Base-by-base conservation (phyloP, 371 early-diverging fungal species). In the Mortierella sp. region DNA sequence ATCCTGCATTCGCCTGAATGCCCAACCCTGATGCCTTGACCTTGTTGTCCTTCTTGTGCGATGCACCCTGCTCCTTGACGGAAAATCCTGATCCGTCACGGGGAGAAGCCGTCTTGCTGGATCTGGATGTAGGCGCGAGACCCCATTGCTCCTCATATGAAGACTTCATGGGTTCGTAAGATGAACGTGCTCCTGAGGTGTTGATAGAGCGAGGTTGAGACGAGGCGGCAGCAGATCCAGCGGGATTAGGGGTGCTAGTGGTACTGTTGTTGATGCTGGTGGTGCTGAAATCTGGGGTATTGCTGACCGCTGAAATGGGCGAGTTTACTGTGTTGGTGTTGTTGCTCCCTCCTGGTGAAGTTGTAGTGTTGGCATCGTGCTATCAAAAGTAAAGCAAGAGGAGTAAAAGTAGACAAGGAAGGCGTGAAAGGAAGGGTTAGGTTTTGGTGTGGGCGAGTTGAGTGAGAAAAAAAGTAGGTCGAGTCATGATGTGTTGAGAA, bases 61-160 rank as follows among this genome's bases (percentile, higher is more conserved):
- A 37, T 21, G 72, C 69, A 28, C 53, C 76, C 11, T 72, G 61
- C 28, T 75, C 54, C 6, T 81, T 69, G 87, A 74, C 76, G 87
- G 89, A 86, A 89, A 90, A 73, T 92, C 95, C 78, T 89, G 90
- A 24, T 86, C 87, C 73, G 71, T 93, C 86, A 43, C 86, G 86
- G 5, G 82, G 86, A 16, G 81, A 76, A 40, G 74, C 84, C 37
- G 67, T 57, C 73, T 80, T 83, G 71, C 75, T 73, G 10, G 87
- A 51, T 53, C 78, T 83, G 24, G 79, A 72, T 26, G 75, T 31
- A n/a, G 82, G 64, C 8, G 78, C 44, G 19, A 83, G 78, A 55
- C 79, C 83, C 87, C 83, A 82, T 19, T 87, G 75, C 69, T 87
- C 82, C 43, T 86, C 86, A 40, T 86, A 86, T 13, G 86, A 86